Evolutionary conservation across 441 rosid species (phyloP).

Genomic region (California macrophylla): DNA sequence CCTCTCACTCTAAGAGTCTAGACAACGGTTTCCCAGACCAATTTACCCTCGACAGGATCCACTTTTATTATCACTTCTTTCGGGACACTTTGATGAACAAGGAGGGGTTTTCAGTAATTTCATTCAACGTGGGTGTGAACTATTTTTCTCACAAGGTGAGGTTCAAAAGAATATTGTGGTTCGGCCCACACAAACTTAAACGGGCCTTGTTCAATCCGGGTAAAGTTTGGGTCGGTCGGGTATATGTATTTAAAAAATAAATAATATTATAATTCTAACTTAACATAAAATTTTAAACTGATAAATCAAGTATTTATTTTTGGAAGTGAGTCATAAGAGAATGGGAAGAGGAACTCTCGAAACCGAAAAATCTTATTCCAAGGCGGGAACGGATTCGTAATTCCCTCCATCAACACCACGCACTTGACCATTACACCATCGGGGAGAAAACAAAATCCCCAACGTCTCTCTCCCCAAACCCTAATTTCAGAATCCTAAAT

Average conservation of each 20-base stretch:
- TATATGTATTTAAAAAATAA: no score
- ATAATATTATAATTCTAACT: no score
- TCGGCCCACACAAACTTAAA: not conserved
- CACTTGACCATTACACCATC: not conserved
- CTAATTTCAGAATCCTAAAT: constrained; percentile 6
- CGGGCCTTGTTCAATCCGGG: no score
- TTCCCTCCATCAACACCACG: constrained; percentile 38
- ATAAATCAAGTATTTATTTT: no score
- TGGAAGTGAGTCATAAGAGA: no score
- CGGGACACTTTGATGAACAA: not conserved
- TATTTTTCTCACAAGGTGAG: not conserved
- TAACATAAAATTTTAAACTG: no score
- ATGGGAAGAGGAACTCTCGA: no score
- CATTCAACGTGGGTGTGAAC: no score
- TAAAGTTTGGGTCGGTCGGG: no score
- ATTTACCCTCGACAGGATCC: not conserved
- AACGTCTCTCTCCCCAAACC: constrained; percentile 13
- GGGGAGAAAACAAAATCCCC: not conserved
- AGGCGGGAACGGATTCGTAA: constrained; percentile 33
- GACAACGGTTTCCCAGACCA: not conserved
- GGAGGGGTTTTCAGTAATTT: not conserved
- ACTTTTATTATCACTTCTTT: not conserved
- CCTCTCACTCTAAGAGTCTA: no score
- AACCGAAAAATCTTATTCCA: not conserved
- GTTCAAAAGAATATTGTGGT: not conserved